Evolutionary conservation across 1,139 yeast species (phyloP).

Genomic region (Protomyces macrosporus): DNA sequence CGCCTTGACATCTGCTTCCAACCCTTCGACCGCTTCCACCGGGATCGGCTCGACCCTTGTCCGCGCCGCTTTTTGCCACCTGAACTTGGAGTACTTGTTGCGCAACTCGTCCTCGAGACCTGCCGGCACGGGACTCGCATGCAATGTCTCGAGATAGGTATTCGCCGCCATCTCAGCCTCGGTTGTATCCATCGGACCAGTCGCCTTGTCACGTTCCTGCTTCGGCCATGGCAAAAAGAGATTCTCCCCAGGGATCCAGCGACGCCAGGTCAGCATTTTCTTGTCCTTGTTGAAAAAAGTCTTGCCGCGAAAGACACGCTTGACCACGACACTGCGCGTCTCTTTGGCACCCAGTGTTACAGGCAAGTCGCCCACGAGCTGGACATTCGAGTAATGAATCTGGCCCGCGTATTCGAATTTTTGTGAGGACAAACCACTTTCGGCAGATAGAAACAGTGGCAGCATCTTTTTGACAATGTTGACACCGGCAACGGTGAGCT

Average conservation of each 20-base stretch:
- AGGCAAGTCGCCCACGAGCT: conserved; percentile 26
- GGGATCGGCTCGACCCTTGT: neutral
- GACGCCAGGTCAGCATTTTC: conserved; percentile 27
- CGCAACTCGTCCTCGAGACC: conserved; percentile 15
- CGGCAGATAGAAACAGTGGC: conserved; percentile 9
- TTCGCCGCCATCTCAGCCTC: conserved; percentile 7
- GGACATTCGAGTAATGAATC: conserved; percentile 28
- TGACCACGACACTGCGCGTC: conserved; percentile 22
- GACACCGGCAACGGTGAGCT: conserved; percentile 27
- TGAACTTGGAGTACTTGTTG: conserved; percentile 22
- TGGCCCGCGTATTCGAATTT: conserved; percentile 21
- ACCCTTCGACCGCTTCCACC: neutral
- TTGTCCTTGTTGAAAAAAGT: conserved; percentile 25
- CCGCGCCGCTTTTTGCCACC: neutral
- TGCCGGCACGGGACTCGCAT: conserved; percentile 12
- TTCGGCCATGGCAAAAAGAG: conserved; percentile 28
- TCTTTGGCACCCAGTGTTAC: conserved; percentile 10
- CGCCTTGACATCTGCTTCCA: neutral
- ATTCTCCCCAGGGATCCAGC: conserved; percentile 28
- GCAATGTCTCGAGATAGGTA: conserved; percentile 15
- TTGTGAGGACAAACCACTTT: neutral
- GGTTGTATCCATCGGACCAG: conserved; percentile 21
- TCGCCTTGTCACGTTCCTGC: conserved; percentile 4
- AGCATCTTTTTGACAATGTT: conserved; percentile 23
- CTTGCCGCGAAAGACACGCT: conserved; percentile 23